Evolutionary conservation across 73 alveolate genomes (phyloP).

Genomic region (Tetrahymena malaccensis): DNA sequence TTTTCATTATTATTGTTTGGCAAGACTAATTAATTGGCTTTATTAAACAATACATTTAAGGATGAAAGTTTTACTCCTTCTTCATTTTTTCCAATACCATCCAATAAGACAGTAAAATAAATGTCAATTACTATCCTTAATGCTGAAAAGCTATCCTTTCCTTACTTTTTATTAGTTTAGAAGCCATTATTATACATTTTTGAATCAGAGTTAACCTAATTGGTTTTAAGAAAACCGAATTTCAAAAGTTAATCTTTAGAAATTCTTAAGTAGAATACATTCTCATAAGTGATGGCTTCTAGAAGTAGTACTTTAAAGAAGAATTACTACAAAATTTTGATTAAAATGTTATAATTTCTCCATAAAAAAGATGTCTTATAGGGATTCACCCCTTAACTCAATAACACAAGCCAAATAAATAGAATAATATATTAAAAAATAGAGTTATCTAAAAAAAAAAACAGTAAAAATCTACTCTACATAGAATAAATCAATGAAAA

Average conservation of each 20-base stretch:
- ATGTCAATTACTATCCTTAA: neutral
- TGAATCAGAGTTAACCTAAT: neutral
- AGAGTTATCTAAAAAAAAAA: too few relatives aligned
- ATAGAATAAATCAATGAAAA: neutral
- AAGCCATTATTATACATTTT: neutral
- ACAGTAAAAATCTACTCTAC: neutral
- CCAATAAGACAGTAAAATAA: too few relatives aligned
- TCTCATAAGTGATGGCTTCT: too few relatives aligned
- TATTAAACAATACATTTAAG: neutral
- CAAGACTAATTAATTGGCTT: neutral
- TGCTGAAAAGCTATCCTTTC: neutral
- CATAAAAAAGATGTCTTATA: neutral
- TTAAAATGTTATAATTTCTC: neutral
- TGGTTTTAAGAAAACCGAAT: neutral
- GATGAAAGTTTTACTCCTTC: neutral
- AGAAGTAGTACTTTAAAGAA: neutral
- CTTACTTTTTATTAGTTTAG: too few relatives aligned
- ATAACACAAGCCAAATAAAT: too few relatives aligned
- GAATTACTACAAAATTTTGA: neutral
- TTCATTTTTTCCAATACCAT: neutral
- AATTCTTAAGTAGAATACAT: neutral
- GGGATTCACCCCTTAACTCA: too few relatives aligned
- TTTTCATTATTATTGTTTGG: neutral
- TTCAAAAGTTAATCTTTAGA: neutral
- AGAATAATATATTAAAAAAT: too few relatives aligned